Base-by-base conservation (phyloP, 75 land plant genomes). In the Larix kaempferi region DNA sequence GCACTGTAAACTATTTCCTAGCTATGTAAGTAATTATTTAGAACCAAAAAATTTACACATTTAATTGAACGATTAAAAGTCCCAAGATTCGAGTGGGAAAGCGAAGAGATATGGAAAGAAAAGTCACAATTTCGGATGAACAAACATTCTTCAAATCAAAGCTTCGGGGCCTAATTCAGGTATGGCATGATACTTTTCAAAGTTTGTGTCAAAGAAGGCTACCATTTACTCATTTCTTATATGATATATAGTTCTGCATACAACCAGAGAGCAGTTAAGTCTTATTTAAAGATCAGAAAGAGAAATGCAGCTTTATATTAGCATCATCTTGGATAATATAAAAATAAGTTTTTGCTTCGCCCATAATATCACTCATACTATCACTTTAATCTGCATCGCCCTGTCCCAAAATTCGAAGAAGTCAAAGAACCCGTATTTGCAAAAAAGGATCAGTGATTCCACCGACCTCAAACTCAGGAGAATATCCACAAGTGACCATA, bases 361-460 rank as follows among this genome's bases (percentile, higher is more conserved):
- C 99, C 82, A 97, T 94, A 79, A 97, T 91, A 75, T 94, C 99
- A 88, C 89, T 97, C 98, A 97, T 97, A 21, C 76, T 66, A 58
- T 97, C 99, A 82, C 95, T 91, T 54, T 95, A 79, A 79, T 97
- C 98, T 22, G 95, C 82, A 91, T 97, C 99, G 57, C 93, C 95
- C 49, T 91, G 91, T 56, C 99, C 99, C 79, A 97, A 75, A 69
- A 92, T 80, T 1, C 89, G 91, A 81, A 97, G 80, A 39, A 97
- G 83, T 73, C 79, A 89, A n/a, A 97, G 91, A 75, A 94, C 80
- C 62, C 95, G 76, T 19, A 94, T 94, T 57, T 97, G 99, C 19
- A 97, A 84, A 65, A 97, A 95, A 26, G 99, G 99, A 65, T 97
- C 99, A 41, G 99, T 84, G 37, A 94, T 89, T 26, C 99, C 99